Evolutionary conservation across 2,329 filamentous ascomycete genomes (phyloP), one percentile per base, ranked within the genome.

Genomic region (Talaromyces islandicus): DNA sequence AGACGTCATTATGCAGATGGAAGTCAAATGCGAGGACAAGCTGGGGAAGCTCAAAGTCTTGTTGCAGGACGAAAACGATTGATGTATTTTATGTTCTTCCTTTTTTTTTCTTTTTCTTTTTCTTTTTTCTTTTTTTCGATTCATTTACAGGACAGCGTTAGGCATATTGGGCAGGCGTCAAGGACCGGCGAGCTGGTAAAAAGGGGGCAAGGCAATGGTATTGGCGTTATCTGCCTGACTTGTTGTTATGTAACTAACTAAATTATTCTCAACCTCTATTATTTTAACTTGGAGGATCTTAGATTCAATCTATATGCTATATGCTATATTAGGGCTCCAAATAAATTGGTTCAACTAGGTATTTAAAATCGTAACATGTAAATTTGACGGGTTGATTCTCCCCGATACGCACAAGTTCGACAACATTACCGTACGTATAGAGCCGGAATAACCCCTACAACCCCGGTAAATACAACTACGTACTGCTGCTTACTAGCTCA

Each of bases 1-100:
- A n/a, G 75, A 78, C 57, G 73, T 78, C 14, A 70, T 77, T 10
- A 76, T 77, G 70, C 68, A 67, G 52, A 77, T 76, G 73, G 75
- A 77, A 54, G 73, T 77, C n/a, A 74, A 74, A 56, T 78, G 75
- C 38, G 75, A 77, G 55, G 75, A 78, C 64, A 77, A 77, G 58
- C 60, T 78, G 43, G 69, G 74, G 54, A 75, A 75, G 59, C 63
- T 78, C 56, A 77, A 74, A 43, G 74, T 77, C 4, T 61, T 77
- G 32, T 64, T 76, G 19, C 65, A 69, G 53, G 73, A 75, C 56
- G 73, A 76, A 24, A 68, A 63, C 29, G 69, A 73, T 53, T 70
- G 60, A 70, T 46, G 41, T 48, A 50, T 27, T 38, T 7, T 52
- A 27, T 19, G n/a, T 53, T 56, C n/a, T 21, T 38, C 24, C 30